Evolutionary conservation across 2,329 filamentous ascomycete species (phyloP), one percentile per base, ranked within the genome.

Genomic region (Fusarium albidum): DNA sequence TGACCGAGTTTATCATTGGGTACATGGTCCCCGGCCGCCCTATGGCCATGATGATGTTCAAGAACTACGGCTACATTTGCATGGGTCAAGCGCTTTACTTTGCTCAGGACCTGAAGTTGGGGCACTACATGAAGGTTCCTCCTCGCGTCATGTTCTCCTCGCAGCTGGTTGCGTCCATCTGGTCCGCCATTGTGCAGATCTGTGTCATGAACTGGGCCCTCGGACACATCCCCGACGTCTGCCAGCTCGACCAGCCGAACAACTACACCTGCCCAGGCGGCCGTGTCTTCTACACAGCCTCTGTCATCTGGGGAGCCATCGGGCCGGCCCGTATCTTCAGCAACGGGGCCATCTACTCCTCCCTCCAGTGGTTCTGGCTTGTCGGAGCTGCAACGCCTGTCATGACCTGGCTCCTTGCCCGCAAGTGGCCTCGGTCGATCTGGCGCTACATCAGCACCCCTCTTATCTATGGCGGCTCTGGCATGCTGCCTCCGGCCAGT

Each of bases 41-140:
- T 2, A 77, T 91, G 55, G 87, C 87, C 40, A 87, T 90, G 81
- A 91, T 91, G 87, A 81, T 91, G 75, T 91, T 91, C 77, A 90
- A 90, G 73, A 89, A 86, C 56, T 91, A 88, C 64, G 85, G 86
- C 43, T 89, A 88, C 68, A 82, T 89, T 49, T 84, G 79, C 72
- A 88, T 89, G 84, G 78, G 78, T 13, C 84, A 89, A 69, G 86
- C 83, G 0, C 75, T 88, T 42, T 85, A 82, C 69, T 89, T 89
- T 69, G 77, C 79, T 6, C 83, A 86, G 68, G 86, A 89, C 61
- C 77, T 89, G 63, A 89, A 88, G 69, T 78, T 88, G 3, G 86
- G 83, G 15, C 86, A 89, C 68, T 90, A 90, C 74, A 88, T 88
- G 83, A 82, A 82, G 71, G 79, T 82, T 3, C 84, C 85, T 3